phyloP scores from a whole-genome alignment of 1,139 yeast genomes.

The Suhomyces panamericanus region DNA sequence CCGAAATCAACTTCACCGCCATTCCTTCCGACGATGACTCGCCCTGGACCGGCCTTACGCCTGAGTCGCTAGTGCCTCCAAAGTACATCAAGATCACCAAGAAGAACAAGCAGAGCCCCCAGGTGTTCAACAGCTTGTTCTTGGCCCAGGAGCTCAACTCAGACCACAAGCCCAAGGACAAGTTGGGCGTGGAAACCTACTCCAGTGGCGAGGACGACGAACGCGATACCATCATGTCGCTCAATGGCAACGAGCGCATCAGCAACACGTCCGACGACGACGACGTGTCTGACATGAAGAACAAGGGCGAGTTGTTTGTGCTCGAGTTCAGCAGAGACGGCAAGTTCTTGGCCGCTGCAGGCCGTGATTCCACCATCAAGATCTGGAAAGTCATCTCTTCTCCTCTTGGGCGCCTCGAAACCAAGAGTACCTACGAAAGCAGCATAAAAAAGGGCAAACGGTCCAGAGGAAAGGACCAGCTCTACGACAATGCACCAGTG shows the following conservation, averaged over 20 bases:
- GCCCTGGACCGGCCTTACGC: constrained; percentile 36
- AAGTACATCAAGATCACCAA: constrained; percentile 52
- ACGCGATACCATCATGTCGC: not conserved
- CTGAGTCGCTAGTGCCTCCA: constrained; percentile 49
- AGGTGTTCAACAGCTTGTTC: constrained; percentile 57
- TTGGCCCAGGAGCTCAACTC: constrained; percentile 74
- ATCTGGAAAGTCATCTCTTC: constrained; percentile 82
- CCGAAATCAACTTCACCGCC: constrained; percentile 1
- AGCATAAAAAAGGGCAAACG: constrained; percentile 14
- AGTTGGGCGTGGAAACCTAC: not conserved
- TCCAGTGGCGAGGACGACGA: constrained; percentile 10
- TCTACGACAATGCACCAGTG: constrained; percentile 65
- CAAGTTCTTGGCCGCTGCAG: constrained; percentile 78
- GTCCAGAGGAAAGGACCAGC: constrained; percentile 9
- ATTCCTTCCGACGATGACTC: constrained; percentile 17
- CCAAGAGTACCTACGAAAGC: constrained; percentile 18
- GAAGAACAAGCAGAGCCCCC: constrained; percentile 46
- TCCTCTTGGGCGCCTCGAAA: constrained; percentile 58
- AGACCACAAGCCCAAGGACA: constrained; percentile 1
- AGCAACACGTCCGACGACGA: constrained; percentile 4
- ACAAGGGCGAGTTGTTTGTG: constrained; percentile 60
- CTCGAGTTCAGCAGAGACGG: constrained; percentile 80
- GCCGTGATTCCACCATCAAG: constrained; percentile 65
- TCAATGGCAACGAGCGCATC: not conserved
- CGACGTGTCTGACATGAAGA: constrained; percentile 12